Base-by-base conservation (phyloP, 73 alveolate species). In the Effrenium voratum region DNA sequence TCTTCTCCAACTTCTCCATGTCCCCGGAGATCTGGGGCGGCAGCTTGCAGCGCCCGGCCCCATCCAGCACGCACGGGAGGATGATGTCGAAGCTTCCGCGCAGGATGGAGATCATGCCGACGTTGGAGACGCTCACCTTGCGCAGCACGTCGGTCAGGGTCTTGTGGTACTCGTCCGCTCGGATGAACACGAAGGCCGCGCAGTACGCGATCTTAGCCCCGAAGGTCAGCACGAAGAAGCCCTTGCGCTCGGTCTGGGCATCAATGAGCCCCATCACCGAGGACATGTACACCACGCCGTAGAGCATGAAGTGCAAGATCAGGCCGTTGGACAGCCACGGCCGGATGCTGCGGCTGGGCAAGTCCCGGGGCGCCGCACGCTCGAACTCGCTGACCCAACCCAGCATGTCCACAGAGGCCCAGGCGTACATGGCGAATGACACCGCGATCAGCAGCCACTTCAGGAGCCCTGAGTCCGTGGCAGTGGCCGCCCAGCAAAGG, bases 121-220 rank as follows among this genome's bases (percentile, higher is more conserved):
- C 19, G 63, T 8, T 19, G 19, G 19, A n/a, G n/a, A n/a, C n/a
- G n/a, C n/a, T n/a, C n/a, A n/a, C n/a, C n/a, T 55, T 68, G 32
- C 80, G 80, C 32, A 68, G 80, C 40, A 68, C 80, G 41, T 68
- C 80, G 19, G 80, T 68, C 13, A 68, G 44, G 38, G 80, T 68
- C 80, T 68, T 68, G 80, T 68, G 80, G 80, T 68, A 68, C 80
- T 68, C 80, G n/a, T 68, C 80, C 24, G n/a, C n/a, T n/a, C 80
- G 80, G 38, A 68, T 68, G 80, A 68, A 68, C 44, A 68, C 80
- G 44, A 68, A 68, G 41, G 80, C n/a, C 44, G 80, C 80, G n/a
- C 80, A 68, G 80, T 68, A 68, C 44, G 80, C 80, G 41, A 68
- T 68, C 45, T 68, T 68, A 26, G 80, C 80, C 36, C 80, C 80